These are phyloP conservation scores for Luffa acutangula DNA, from an alignment of 306 rosid species.

Conservation along the genomic window DNA sequence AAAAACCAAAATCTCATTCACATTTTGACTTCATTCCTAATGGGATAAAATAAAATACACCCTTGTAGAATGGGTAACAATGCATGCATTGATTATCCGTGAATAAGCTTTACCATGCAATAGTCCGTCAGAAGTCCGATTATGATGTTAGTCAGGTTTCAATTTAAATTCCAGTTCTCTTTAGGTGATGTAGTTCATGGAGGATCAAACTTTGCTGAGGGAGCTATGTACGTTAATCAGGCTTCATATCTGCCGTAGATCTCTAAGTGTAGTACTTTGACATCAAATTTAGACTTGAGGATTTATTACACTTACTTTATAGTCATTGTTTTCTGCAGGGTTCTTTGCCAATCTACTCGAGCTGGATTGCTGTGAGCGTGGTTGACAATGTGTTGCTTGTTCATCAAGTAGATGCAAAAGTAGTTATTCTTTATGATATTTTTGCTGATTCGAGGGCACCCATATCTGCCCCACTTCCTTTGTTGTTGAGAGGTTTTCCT, in stretches of 20 bases:
- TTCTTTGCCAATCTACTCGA: slow-evolving; percentile 87
- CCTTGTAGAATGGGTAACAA: not conserved
- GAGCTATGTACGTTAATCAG: not conserved
- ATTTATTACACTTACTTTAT: not conserved
- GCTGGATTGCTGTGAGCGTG: slow-evolving; percentile 75
- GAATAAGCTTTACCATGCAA: not conserved
- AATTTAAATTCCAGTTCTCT: not conserved
- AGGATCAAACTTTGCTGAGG: not conserved
- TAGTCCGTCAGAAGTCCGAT: not conserved
- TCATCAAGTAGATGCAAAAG: slow-evolving; percentile 97
- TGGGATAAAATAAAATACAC: not conserved
- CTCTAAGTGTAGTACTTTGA: not conserved
- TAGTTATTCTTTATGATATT: slow-evolving; percentile 83
- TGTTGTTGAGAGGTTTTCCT: slow-evolving; percentile 70
- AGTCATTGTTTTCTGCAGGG: slow-evolving; percentile 46
- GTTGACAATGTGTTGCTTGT: slow-evolving; percentile 88
- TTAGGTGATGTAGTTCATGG: not conserved
- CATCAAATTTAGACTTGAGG: not conserved
- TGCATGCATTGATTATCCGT: not conserved
- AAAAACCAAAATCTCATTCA: not conserved
- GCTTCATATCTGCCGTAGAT: not conserved
- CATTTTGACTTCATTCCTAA: not conserved
- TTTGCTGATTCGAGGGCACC: slow-evolving; percentile 84
- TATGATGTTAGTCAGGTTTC: not conserved
- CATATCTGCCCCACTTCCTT: slow-evolving; percentile 94